A percentile compares a stretch with the other conserved stretches of the same genome.
Conservation (phyloP, 352 stramenopile species). For the Pythium biforme region DNA sequence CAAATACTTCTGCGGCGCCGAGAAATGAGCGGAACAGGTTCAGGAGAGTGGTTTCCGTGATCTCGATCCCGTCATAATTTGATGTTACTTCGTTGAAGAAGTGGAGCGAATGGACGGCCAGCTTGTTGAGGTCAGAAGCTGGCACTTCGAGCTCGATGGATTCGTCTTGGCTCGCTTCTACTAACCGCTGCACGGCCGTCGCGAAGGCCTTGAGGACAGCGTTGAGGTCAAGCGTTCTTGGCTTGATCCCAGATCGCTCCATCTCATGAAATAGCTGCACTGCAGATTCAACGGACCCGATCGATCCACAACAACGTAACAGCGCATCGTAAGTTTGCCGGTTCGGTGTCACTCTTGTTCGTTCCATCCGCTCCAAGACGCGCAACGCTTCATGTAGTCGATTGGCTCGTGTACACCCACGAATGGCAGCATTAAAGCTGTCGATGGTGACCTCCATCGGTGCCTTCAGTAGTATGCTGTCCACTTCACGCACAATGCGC, state of each 20-base stretch:
- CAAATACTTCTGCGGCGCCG: conserved; percentile 34
- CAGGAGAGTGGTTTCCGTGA: conserved; percentile 28
- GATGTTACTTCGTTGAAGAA: conserved; percentile 16
- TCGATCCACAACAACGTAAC: conserved; percentile 14
- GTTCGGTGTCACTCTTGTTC: conserved; percentile 6
- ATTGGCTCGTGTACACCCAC: conserved; percentile 10
- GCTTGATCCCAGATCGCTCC: conserved; percentile 11
- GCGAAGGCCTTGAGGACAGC: conserved; percentile 22
- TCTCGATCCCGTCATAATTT: conserved; percentile 14
- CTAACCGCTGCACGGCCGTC: conserved; percentile 12
- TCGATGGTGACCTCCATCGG: conserved; percentile 13
- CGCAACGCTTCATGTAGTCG: conserved; percentile 21
- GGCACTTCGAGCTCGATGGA: conserved; percentile 15
- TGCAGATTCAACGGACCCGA: conserved; percentile 17
- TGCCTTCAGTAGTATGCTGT: conserved; percentile 8
- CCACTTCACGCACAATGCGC: conserved; percentile 4
- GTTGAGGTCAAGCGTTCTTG: conserved; percentile 11
- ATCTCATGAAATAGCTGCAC: conserved; percentile 19
- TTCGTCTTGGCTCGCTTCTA: conserved; percentile 8
- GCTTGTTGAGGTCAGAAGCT: conserved; percentile 19
- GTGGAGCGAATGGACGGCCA: conserved; percentile 18
- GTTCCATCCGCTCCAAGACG: conserved; percentile 17
- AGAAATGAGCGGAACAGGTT: conserved; percentile 44
- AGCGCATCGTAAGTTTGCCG: conserved; percentile 21
- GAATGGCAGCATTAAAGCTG: conserved; percentile 23